Conservation (phyloP, 495 filamentous ascomycete genomes). For the Xylaria palmicola region DNA sequence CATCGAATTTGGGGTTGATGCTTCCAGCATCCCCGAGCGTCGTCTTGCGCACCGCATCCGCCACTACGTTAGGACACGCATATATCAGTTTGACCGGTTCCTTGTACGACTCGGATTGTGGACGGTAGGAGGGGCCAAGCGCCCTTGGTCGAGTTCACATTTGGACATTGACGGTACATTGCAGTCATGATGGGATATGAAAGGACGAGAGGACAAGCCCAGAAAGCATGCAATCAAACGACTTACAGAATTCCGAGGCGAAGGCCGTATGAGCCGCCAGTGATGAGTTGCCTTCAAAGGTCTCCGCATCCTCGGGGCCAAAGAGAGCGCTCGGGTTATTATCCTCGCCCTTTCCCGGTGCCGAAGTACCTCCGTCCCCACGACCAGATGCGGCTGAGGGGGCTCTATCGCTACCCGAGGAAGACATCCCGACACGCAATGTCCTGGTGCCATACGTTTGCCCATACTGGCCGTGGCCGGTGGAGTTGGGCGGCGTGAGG, state of each 20-base stretch:
- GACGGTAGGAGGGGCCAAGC: too few relatives aligned
- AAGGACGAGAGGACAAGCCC: not conserved
- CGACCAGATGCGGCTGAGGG: slow-evolving; percentile 16
- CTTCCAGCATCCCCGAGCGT: slow-evolving; percentile 14
- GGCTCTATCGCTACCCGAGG: slow-evolving; percentile 14
- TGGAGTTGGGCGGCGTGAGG: not conserved
- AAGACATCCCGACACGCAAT: not conserved
- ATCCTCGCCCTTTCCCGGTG: slow-evolving; percentile 1
- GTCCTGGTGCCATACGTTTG: not conserved
- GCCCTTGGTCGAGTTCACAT: not conserved
- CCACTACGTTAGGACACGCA: not conserved
- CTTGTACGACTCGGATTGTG: not conserved
- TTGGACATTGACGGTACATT: slow-evolving; percentile 35
- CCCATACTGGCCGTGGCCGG: not conserved
- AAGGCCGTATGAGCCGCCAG: slow-evolving; percentile 62
- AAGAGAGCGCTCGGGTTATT: slow-evolving; percentile 28
- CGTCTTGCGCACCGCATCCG: slow-evolving; percentile 46
- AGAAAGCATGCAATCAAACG: not conserved
- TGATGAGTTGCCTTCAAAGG: slow-evolving; percentile 61
- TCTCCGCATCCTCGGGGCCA: slow-evolving; percentile 40
- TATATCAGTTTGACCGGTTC: not conserved
- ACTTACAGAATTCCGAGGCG: slow-evolving; percentile 54
- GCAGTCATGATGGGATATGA: not conserved
- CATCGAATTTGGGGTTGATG: slow-evolving; percentile 52
- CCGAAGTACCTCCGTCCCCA: not conserved